Base-by-base conservation (phyloP, 2,329 filamentous ascomycete genomes). In the Cytospora schulzeri region DNA sequence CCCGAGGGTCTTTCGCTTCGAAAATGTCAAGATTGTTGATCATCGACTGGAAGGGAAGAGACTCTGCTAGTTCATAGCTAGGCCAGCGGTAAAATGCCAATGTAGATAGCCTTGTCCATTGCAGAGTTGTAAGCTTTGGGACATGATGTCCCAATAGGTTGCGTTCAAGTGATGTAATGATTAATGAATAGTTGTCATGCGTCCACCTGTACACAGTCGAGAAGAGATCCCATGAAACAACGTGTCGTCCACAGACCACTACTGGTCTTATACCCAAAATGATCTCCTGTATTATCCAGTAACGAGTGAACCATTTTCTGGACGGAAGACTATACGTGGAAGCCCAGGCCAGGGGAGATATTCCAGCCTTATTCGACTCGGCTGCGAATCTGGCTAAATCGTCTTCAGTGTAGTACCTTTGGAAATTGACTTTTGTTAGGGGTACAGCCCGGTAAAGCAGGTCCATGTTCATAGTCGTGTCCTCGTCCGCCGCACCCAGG, bases 241-340 rank as follows among this genome's bases (percentile, higher is more conserved):
- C 28, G 45, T 62, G 51, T 11, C 24, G n/a, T 28, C 59, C 59
- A n/a, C 59, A 56, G 28, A 55, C 22, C 35, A 62, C 7, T 12
- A 62, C 59, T 12, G 38, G 52, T 14, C 17, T 12, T 9, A 7
- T 56, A 2, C 61, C 66, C 19, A 68, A 61, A 1, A 60, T 61
- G 2, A 68, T 26, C 31, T 68, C 66, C 29, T 68, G 66, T 50
- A 68, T 62, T 22, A 68, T 56, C 66, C 66, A 68, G 38, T 57
- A 66, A 24, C 66, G 60, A 11, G 31, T 55, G 41, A 68, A 68
- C 57, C 65, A 68, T 19, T 22, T 50, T 62, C 61, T 53, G 26
- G 38, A 56, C 6, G 26, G 26, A 51, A 33, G 31, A 17, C 64
- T 4, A 4, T 29, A 54, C 38, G n/a, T 3, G 6, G 17, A 41